Evolutionary conservation across 2,329 filamentous ascomycete genomes (phyloP), one percentile per base, ranked within the genome.

Genomic region (Balansia obtecta): DNA sequence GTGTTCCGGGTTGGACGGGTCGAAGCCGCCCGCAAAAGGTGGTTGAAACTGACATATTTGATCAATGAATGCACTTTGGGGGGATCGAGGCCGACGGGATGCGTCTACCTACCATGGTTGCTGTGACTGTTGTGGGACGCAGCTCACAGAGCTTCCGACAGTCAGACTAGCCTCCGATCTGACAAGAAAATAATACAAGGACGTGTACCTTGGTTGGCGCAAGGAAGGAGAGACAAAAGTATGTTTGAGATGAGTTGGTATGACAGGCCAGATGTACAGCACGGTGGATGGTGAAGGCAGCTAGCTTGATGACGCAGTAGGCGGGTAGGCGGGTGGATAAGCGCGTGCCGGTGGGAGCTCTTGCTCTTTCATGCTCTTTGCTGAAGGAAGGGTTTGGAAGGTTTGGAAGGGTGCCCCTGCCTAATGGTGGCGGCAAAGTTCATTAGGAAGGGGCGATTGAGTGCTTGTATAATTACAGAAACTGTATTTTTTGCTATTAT

Each of bases 1-100:
- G 52, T 71, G 66, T 32, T 70, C 67, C n/a, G 72, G 68, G 57
- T 76, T 71, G 53, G 63, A 65, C 52, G 71, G 68, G 58, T 76
- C 72, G 56, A 71, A 72, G 45, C 65, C 69, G 47, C 65, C 65
- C 52, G 68, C 69, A 53, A 63, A 69, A 50, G 66, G 66, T 33
- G 71, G 30, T 34, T 51, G 40, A 39, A 45, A 54, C 52, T 54
- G 32, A 27, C 7, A 41, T 22, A 27, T 22, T 48, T 42, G 37
- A 27, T 40, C 34, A 37, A 27, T 11, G 39, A 20, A 11, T 11
- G 48, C 22, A 11, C 8, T 37, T 32, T 41, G 42, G 30, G 32
- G 34, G 41, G 33, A 13, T 30, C 6, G 18, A 27, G 27, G 27
- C 27, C 27, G 27, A 27, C 27, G 41, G 32, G n/a, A 18, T 15